Evolutionary conservation across 2,329 filamentous ascomycete genomes (phyloP).

Genomic region (Botrytis porri): DNA sequence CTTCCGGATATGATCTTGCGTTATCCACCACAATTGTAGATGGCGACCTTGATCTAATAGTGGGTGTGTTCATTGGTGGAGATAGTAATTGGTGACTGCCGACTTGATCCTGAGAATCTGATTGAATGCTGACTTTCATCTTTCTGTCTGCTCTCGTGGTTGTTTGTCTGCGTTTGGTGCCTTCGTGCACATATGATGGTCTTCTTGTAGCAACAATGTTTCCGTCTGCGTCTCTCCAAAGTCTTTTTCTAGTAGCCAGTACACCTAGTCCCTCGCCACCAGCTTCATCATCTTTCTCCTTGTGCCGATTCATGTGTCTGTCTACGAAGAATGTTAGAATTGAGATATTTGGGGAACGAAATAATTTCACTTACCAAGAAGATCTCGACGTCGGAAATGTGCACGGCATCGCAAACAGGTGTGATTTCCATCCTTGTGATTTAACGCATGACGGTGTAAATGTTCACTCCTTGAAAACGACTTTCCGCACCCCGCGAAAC

Average conservation of each 20-base stretch:
- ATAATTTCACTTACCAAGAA: slow-evolving; percentile 46
- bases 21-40: slow-evolving; percentile 32
- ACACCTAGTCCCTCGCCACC: slow-evolving; percentile 46
- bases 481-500: slow-evolving; percentile 44
- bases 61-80: slow-evolving; percentile 25
- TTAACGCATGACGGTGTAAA: slow-evolving; percentile 50
- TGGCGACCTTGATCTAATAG: slow-evolving; percentile 29
- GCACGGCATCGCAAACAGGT: slow-evolving; percentile 53
- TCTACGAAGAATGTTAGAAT: slow-evolving; percentile 39
- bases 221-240: slow-evolving; percentile 49
- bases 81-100: slow-evolving; percentile 16
- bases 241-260: slow-evolving; percentile 48
- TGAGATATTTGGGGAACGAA: not conserved
- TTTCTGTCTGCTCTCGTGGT: slow-evolving; percentile 25
- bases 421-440: slow-evolving; percentile 48
- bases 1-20: slow-evolving; percentile 13
- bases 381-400: slow-evolving; percentile 54
- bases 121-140: slow-evolving; percentile 13
- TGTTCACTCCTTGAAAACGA: slow-evolving; percentile 51
- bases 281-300: slow-evolving; percentile 50
- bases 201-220: slow-evolving; percentile 45
- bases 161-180: slow-evolving; percentile 30
- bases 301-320: slow-evolving; percentile 48
- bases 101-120: slow-evolving; percentile 11
- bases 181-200: slow-evolving; percentile 37